Evolutionary conservation across 2,329 filamentous ascomycete genomes (phyloP).

Genomic region (Stemphylium beticola): DNA sequence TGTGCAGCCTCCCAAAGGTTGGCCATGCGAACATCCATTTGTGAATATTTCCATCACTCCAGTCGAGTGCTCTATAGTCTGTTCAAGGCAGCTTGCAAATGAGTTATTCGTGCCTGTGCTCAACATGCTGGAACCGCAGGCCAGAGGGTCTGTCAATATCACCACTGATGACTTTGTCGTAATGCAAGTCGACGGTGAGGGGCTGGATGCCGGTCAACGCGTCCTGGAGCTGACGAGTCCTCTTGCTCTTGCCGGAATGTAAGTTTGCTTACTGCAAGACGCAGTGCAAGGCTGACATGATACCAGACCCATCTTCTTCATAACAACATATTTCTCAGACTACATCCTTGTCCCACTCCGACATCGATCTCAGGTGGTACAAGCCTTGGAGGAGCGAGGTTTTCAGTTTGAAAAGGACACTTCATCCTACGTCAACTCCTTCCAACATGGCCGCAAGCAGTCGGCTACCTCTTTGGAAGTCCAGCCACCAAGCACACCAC

Average conservation of each 20-base stretch:
- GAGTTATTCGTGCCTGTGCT: conserved; percentile 78
- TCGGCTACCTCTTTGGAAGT: conserved; percentile 56
- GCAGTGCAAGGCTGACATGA: conserved; percentile 7
- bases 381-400: conserved; percentile 76
- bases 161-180: conserved; percentile 85
- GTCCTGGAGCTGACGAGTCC: conserved; percentile 92
- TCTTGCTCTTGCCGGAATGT: conserved; percentile 87
- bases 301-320: conserved; percentile 87
- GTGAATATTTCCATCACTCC: conserved; percentile 93
- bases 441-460: conserved; percentile 56
- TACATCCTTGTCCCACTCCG: conserved; percentile 89
- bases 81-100: conserved; percentile 75
- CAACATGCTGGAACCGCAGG: conserved; percentile 61
- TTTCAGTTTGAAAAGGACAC: conserved; percentile 77
- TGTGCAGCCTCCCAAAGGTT: conserved; percentile 47
- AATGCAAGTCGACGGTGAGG: conserved; percentile 87
- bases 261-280: conserved; percentile 35
- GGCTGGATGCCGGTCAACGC: conserved; percentile 86
- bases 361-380: conserved; percentile 74
- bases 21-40: conserved; percentile 72
- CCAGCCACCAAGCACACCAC: conserved; percentile 70
- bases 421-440: conserved; percentile 67
- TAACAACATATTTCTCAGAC: conserved; percentile 97
- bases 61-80: conserved; percentile 91
- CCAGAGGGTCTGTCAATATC: conserved; percentile 65